Conservation (phyloP, 106 monocot genomes). For the Dioscorea zingiberensis region DNA sequence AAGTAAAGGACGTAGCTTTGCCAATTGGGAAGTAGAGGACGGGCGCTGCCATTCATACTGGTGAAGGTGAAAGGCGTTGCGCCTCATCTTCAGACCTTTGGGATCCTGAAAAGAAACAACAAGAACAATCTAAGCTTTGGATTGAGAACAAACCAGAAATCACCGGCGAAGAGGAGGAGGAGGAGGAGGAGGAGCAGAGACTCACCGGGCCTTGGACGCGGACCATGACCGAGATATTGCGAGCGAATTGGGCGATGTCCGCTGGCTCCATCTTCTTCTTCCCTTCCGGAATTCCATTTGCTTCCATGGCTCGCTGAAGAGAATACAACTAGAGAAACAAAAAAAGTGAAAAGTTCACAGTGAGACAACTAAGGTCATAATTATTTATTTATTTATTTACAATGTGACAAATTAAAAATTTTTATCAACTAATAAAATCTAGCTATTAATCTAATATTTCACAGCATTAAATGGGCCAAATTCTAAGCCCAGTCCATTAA, state of each 20-base stretch:
- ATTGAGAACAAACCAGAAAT: neutral
- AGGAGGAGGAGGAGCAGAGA: neutral
- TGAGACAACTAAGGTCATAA: too few relatives aligned
- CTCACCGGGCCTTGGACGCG: conserved; percentile 75
- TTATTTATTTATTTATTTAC: too few relatives aligned
- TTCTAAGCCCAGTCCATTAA: too few relatives aligned
- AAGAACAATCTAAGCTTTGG: neutral
- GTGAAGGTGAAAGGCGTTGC: conserved; percentile 74
- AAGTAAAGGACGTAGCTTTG: neutral
- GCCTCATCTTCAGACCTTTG: conserved; percentile 75
- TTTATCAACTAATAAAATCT: too few relatives aligned
- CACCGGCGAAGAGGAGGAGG: neutral
- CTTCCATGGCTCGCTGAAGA: too few relatives aligned
- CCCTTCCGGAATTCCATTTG: too few relatives aligned
- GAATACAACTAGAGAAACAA: too few relatives aligned
- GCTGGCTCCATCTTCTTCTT: conserved; percentile 37
- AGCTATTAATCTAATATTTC: too few relatives aligned
- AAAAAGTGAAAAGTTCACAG: too few relatives aligned
- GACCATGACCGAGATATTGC: conserved; percentile 70
- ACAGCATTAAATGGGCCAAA: too few relatives aligned
- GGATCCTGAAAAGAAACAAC: conserved; percentile 50
- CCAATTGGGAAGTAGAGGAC: neutral
- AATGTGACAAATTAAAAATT: too few relatives aligned
- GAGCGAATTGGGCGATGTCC: conserved; percentile 52
- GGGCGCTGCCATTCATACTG: conserved; percentile 27